Evolutionary conservation across 495 filamentous ascomycete species (phyloP).

Genomic region (Trichoderma asperelloides): DNA sequence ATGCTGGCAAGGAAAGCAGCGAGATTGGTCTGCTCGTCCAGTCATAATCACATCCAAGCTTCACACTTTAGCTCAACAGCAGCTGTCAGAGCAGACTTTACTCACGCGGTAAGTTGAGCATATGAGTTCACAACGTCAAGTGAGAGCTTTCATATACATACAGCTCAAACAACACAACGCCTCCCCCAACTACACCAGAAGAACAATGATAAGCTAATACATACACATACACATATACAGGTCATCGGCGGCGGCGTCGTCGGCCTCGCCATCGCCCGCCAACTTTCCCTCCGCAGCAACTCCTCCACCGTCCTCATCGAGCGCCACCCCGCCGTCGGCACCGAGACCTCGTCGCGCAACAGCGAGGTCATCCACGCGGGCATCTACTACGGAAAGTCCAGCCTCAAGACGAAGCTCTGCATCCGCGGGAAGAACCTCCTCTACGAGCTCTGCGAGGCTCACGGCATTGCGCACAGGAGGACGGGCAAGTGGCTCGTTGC

Average conservation of each 20-base stretch:
- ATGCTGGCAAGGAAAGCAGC: slow-evolving; percentile 5
- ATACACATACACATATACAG: slow-evolving; percentile 26
- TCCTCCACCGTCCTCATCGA: slow-evolving; percentile 72
- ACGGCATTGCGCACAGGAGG: slow-evolving; percentile 61
- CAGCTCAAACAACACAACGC: no score
- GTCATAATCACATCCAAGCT: slow-evolving; percentile 8
- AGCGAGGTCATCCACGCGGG: slow-evolving; percentile 97
- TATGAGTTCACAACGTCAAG: no score
- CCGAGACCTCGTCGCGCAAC: slow-evolving; percentile 87
- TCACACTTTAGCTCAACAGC: slow-evolving; percentile 24
- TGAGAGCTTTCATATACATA: no score
- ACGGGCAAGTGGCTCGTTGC: slow-evolving; percentile 94
- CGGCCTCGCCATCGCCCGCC: slow-evolving; percentile 77
- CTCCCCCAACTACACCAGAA: neutral
- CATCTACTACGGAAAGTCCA: slow-evolving; percentile 73
- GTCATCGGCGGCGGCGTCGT: slow-evolving; percentile 88
- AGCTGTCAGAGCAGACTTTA: slow-evolving; percentile 56
- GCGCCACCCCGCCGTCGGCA: slow-evolving; percentile 66
- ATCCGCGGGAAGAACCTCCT: slow-evolving; percentile 64
- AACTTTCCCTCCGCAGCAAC: slow-evolving; percentile 48
- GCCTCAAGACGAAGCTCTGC: slow-evolving; percentile 80
- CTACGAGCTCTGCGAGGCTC: slow-evolving; percentile 63
- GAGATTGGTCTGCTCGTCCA: neutral
- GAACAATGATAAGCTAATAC: neutral
- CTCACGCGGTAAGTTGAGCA: slow-evolving; percentile 55